Conservation (phyloP, 805 yeast genomes). For the Teunomyces panamensis region DNA sequence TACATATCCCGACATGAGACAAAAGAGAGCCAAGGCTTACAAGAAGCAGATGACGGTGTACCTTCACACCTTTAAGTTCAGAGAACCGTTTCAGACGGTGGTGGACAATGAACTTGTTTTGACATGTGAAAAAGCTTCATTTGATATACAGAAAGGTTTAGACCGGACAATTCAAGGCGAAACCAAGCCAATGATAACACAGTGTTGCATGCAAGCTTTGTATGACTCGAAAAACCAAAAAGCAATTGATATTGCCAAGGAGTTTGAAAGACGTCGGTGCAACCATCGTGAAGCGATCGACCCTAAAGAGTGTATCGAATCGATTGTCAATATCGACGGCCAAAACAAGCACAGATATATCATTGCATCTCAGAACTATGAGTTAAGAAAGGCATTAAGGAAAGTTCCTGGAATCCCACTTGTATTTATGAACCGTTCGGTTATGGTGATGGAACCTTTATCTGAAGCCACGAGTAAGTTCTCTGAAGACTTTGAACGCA, state of each 20-base stretch:
- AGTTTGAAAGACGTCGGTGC: slow-evolving; percentile 89
- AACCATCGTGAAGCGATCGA: slow-evolving; percentile 68
- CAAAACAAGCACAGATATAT: slow-evolving; percentile 87
- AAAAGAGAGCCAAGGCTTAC: slow-evolving; percentile 91
- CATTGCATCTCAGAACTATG: slow-evolving; percentile 78
- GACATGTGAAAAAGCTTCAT: slow-evolving; percentile 63
- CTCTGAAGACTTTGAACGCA: slow-evolving; percentile 50
- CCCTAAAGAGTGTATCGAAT: slow-evolving; percentile 72
- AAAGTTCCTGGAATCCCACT: slow-evolving; percentile 87
- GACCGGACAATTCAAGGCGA: slow-evolving; percentile 80
- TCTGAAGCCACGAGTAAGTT: slow-evolving; percentile 58
- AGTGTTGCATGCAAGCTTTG: slow-evolving; percentile 87
- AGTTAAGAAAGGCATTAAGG: slow-evolving; percentile 66
- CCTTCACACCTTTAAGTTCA: slow-evolving; percentile 81
- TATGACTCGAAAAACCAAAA: slow-evolving; percentile 68
- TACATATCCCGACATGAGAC: slow-evolving; percentile 61
- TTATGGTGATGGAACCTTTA: slow-evolving; percentile 94
- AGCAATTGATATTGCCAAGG: slow-evolving; percentile 79
- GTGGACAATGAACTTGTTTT: slow-evolving; percentile 78
- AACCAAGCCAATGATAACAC: slow-evolving; percentile 87
- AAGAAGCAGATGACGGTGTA: slow-evolving; percentile 89
- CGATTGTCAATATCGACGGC: slow-evolving; percentile 68
- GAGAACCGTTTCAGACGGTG: slow-evolving; percentile 89
- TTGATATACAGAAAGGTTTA: slow-evolving; percentile 78
- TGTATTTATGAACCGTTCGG: slow-evolving; percentile 82